Conservation (phyloP, 2,329 filamentous ascomycete genomes). For the Truncatella angustata region DNA sequence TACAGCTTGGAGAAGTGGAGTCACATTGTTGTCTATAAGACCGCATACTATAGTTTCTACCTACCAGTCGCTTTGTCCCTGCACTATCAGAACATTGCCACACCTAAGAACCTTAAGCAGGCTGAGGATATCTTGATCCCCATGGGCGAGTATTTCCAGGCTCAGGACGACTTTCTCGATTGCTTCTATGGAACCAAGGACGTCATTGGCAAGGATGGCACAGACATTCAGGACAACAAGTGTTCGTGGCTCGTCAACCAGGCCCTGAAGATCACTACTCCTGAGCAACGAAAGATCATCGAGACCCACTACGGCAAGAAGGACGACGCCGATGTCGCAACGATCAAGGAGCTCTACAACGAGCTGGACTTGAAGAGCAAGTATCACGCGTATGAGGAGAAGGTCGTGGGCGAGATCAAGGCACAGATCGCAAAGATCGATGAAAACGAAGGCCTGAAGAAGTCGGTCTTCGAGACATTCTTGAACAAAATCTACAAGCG, state of each 20-base stretch:
- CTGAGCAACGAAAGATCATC: conserved; percentile 83
- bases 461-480: conserved; percentile 85
- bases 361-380: conserved; percentile 80
- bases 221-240: conserved; percentile 99
- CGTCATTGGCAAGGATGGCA: conserved; percentile 96
- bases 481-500: conserved; percentile 97
- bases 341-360: conserved; percentile 84
- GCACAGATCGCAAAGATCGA: conserved; percentile 76
- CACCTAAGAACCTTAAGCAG: conserved; percentile 83
- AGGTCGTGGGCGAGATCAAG: conserved; percentile 74
- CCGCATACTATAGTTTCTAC: conserved; percentile 98
- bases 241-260: conserved; percentile 98
- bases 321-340: conserved; percentile 76
- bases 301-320: conserved; percentile 95
- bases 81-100: conserved; percentile 80
- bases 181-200: conserved; percentile 84
- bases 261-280: conserved; percentile 74
- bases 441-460: conserved; percentile 86
- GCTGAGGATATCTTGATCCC: conserved; percentile 92
- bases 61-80: conserved; percentile 91
- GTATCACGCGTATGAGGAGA: conserved; percentile 89
- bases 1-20: conserved; percentile 94
- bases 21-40: conserved; percentile 99
- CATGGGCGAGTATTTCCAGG: conserved; percentile 98
- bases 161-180: conserved; percentile 98